A percentile compares a stretch with the other conserved stretches of the same genome.
Evolutionary conservation across 2,329 filamentous ascomycete genomes (phyloP).

Genomic region (Alternaria burnsii): DNA sequence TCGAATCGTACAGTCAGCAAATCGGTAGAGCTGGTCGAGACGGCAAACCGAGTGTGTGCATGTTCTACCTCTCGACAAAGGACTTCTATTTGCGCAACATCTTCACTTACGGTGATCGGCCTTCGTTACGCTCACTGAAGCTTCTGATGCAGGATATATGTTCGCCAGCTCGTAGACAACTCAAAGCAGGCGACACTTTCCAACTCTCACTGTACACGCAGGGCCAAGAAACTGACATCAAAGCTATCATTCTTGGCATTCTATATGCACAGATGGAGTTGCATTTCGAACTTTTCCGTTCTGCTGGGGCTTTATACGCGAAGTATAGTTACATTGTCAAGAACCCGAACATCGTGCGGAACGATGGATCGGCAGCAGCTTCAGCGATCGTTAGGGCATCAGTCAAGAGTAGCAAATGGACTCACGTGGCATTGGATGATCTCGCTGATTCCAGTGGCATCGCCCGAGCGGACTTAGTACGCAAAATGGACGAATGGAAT

Average conservation of each 20-base stretch:
- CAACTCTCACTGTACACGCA: conserved; percentile 59
- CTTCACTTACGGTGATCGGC: conserved; percentile 68
- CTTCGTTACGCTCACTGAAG: conserved; percentile 60
- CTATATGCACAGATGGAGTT: conserved; percentile 70
- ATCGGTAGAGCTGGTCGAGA: conserved; percentile 93
- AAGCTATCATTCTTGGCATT: conserved; percentile 59
- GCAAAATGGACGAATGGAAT: conserved; percentile 64
- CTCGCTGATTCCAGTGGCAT: conserved; percentile 47
- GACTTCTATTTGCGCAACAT: conserved; percentile 68
- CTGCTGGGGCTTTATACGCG: conserved; percentile 65
- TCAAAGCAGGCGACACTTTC: conserved; percentile 55
- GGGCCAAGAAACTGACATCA: conserved; percentile 63
- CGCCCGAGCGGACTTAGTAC: conserved; percentile 59
- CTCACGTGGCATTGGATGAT: conserved; percentile 60
- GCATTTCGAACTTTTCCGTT: conserved; percentile 63
- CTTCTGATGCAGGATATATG: conserved; percentile 64
- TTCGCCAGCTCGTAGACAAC: conserved; percentile 35
- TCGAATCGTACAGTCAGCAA: conserved; percentile 98
- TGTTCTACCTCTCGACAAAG: conserved; percentile 65
- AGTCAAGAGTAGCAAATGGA: conserved; percentile 54
- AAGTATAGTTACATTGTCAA: conserved; percentile 59
- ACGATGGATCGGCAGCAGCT: conserved; percentile 55
- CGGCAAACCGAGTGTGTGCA: conserved; percentile 70
- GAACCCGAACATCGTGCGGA: conserved; percentile 44
- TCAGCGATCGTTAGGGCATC: conserved; percentile 56